These are phyloP conservation scores for Mucor racemosus DNA, from an alignment of 371 early-diverging fungal genomes.

Conservation along the genomic window DNA sequence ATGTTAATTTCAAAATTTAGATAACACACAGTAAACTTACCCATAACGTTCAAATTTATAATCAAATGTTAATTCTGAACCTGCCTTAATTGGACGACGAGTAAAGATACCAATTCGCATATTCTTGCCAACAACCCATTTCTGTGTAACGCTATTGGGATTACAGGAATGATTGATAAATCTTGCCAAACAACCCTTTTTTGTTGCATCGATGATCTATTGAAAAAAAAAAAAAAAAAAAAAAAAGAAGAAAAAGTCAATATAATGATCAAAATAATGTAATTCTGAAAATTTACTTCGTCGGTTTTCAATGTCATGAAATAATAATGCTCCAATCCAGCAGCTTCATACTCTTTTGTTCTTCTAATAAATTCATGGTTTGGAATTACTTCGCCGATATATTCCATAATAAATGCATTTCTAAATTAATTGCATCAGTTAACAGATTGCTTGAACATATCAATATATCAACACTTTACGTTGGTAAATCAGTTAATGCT, in stretches of 20 bases:
- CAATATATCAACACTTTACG: conserved; percentile 41
- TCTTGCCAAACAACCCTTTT: conserved; percentile 82
- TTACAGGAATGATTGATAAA: conserved; percentile 93
- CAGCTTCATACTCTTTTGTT: conserved; percentile 73
- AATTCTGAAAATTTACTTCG: conserved; percentile 58
- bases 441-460: background rate
- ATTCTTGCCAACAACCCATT: conserved; percentile 80
- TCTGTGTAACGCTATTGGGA: conserved; percentile 85
- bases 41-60: conserved; percentile 87
- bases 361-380: conserved; percentile 76
- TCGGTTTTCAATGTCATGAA: conserved; percentile 91
- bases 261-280: background rate
- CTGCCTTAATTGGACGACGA: conserved; percentile 63
- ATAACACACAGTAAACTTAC: conserved; percentile 22
- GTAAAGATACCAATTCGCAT: conserved; percentile 85
- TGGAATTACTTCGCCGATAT: conserved; percentile 92
- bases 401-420: conserved; percentile 88
- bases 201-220: conserved; percentile 88
- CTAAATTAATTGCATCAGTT: conserved; percentile 16
- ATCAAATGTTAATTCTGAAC: conserved; percentile 91
- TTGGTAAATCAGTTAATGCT: conserved; percentile 62
- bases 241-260: background rate
- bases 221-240: background rate
- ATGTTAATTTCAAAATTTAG: too few relatives aligned
- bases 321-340: conserved; percentile 90